Conservation (phyloP, 2,329 filamentous ascomycete species). For the Hirsutella rhossiliensis region DNA sequence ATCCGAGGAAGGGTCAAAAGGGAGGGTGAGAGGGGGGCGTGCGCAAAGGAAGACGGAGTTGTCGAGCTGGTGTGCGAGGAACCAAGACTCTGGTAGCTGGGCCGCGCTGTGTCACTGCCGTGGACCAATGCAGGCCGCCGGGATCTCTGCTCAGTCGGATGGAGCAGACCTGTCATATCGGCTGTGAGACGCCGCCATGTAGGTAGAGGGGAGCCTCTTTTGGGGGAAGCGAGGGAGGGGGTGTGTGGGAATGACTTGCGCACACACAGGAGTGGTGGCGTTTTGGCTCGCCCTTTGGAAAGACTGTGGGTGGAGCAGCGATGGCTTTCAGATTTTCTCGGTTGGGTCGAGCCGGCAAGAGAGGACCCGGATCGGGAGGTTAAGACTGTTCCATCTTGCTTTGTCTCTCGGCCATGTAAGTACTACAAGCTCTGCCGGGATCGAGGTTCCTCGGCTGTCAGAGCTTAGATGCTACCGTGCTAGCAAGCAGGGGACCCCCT, state of each 20-base stretch:
- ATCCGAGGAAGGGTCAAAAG: not conserved
- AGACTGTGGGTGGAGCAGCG: not conserved
- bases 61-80: slow-evolving; percentile 6
- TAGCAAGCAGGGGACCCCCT: not conserved
- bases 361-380: not conserved
- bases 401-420: not conserved
- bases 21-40: slow-evolving; percentile 2
- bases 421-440: not conserved
- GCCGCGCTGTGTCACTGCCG: slow-evolving; percentile 6
- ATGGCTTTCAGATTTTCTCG: not conserved
- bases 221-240: not conserved
- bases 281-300: slow-evolving; percentile 4
- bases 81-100: slow-evolving; percentile 9
- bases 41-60: slow-evolving; percentile 2
- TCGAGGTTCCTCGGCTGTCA: not conserved
- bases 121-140: slow-evolving; percentile 5
- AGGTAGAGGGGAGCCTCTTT: not conserved
- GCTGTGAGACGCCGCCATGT: slow-evolving; percentile 10
- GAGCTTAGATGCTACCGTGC: not conserved
- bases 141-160: slow-evolving; percentile 10
- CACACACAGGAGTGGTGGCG: slow-evolving; percentile 1
- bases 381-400: not conserved
- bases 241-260: not conserved
- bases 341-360: not conserved
- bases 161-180: slow-evolving; percentile 24